Evolutionary conservation across 1,284 basidiomycete genomes (phyloP).

Genomic region (Amylostereum areolatum): DNA sequence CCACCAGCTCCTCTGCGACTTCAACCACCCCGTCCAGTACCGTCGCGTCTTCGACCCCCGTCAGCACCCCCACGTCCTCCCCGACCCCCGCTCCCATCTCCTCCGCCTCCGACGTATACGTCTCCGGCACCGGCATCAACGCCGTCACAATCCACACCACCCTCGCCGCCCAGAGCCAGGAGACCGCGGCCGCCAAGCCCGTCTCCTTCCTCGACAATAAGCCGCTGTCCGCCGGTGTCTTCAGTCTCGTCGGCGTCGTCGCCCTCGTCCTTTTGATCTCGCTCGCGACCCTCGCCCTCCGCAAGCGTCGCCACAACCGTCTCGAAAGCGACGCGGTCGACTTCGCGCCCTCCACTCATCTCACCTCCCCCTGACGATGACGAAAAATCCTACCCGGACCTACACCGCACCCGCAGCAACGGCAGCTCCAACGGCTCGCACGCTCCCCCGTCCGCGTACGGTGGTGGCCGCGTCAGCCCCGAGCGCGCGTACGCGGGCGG

Average conservation of each 20-base stretch:
- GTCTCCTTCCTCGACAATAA: slow-evolving; percentile 57
- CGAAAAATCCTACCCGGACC: slow-evolving; percentile 9
- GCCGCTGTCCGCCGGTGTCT: slow-evolving; percentile 49
- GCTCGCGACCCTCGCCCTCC: slow-evolving; percentile 40
- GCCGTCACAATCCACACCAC: slow-evolving; percentile 22
- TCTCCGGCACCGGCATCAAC: slow-evolving; percentile 8
- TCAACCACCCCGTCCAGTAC: slow-evolving; percentile 1
- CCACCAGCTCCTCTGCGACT: slow-evolving; percentile 6
- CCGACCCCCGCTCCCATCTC: slow-evolving; percentile 6
- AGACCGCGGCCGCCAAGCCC: slow-evolving; percentile 12
- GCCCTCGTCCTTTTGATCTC: slow-evolving; percentile 41
- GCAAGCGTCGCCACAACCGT: slow-evolving; percentile 40
- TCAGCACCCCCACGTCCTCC: slow-evolving; percentile 5
- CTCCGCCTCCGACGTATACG: not conserved
- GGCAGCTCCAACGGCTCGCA: not conserved
- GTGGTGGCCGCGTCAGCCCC: not conserved
- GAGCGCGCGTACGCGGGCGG: not conserved
- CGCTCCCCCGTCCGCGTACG: not conserved
- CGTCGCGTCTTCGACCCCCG: not conserved
- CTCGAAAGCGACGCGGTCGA: slow-evolving; percentile 44
- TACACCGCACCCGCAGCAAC: not conserved
- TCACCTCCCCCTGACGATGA: slow-evolving; percentile 17
- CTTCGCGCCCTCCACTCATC: slow-evolving; percentile 40
- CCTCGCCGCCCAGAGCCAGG: slow-evolving; percentile 9
- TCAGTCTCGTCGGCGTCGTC: slow-evolving; percentile 46